Percentiles rank a stretch among this genome's conserved stretches.
Evolutionary conservation across 352 stramenopile genomes (phyloP).

Genomic region (Globisporangium carolinianum): DNA sequence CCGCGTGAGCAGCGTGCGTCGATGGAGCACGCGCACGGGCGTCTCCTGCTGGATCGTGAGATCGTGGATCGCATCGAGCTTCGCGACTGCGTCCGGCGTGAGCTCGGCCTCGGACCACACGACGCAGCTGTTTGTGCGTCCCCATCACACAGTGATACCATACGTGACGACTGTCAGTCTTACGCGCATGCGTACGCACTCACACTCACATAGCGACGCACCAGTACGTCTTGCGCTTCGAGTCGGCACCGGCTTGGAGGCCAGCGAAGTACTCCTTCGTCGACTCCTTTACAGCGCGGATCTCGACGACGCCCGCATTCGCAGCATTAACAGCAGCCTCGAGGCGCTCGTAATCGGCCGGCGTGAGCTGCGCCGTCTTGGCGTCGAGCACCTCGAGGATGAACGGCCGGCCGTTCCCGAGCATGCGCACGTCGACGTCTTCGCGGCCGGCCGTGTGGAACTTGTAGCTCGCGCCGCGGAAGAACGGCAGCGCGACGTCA

Average conservation of each 20-base stretch:
- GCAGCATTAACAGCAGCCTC: slow-evolving; percentile 58
- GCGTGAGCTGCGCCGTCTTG: slow-evolving; percentile 61
- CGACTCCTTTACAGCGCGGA: slow-evolving; percentile 69
- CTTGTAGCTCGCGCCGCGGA: slow-evolving; percentile 79
- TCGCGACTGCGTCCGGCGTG: slow-evolving; percentile 47
- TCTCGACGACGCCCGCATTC: slow-evolving; percentile 70
- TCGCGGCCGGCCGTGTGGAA: slow-evolving; percentile 96
- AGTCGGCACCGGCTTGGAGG: slow-evolving; percentile 74
- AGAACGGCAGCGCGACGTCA: slow-evolving; percentile 58
- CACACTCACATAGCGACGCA: slow-evolving; percentile 13
- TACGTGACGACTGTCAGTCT: too few relatives aligned
- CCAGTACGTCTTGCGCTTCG: slow-evolving; percentile 88
- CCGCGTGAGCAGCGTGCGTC: slow-evolving; percentile 91
- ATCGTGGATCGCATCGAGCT: slow-evolving; percentile 74
- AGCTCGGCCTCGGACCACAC: slow-evolving; percentile 65
- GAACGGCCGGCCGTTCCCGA: slow-evolving; percentile 91
- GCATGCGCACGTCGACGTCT: slow-evolving; percentile 97
- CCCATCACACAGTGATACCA: background rate
- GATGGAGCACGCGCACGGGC: slow-evolving; percentile 96
- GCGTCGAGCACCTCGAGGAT: slow-evolving; percentile 84
- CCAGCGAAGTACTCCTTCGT: slow-evolving; percentile 78
- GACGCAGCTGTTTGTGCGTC: slow-evolving; percentile 42
- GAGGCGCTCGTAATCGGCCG: slow-evolving; percentile 41
- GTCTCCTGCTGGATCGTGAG: slow-evolving; percentile 94
- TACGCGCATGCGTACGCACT: too few relatives aligned